Evolutionary conservation across 2,329 filamentous ascomycete species (phyloP).

Genomic region (Phialophora expanda): DNA sequence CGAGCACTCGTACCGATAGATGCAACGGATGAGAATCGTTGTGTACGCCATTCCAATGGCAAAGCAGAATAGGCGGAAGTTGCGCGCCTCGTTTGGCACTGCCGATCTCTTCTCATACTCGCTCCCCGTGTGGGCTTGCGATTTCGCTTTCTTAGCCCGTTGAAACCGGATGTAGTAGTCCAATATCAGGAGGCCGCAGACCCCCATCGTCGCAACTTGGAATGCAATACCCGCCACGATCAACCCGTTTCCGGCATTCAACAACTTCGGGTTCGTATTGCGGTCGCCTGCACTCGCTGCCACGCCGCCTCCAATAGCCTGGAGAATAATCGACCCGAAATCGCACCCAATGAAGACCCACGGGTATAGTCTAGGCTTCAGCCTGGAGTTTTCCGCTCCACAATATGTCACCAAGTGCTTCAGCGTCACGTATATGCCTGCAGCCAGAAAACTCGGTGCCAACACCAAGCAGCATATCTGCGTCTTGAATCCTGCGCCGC

Average conservation of each 20-base stretch:
- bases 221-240: slow-evolving; percentile 65
- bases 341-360: slow-evolving; percentile 66
- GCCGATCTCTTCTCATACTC: slow-evolving; percentile 38
- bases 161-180: slow-evolving; percentile 53
- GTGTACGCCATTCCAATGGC: slow-evolving; percentile 45
- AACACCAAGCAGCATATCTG: slow-evolving; percentile 64
- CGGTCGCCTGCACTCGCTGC: slow-evolving; percentile 53
- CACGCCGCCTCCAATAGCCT: slow-evolving; percentile 63
- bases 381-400: slow-evolving; percentile 56
- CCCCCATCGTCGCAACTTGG: slow-evolving; percentile 59
- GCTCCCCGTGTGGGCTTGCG: slow-evolving; percentile 40
- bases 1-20: slow-evolving; percentile 47
- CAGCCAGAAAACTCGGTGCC: slow-evolving; percentile 61
- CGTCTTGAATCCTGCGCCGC: slow-evolving; percentile 54
- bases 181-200: slow-evolving; percentile 45
- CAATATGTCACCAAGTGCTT: slow-evolving; percentile 63
- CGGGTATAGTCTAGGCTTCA: slow-evolving; percentile 59
- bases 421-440: slow-evolving; percentile 62
- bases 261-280: slow-evolving; percentile 42
- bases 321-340: slow-evolving; percentile 61
- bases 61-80: slow-evolving; percentile 36
- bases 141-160: slow-evolving; percentile 39
- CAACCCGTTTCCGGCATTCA: slow-evolving; percentile 58
- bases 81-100: slow-evolving; percentile 31
- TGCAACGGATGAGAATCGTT: slow-evolving; percentile 51